Base-by-base conservation (phyloP, 2,329 filamentous ascomycete species). In the Trichothecium sympodiale region DNA sequence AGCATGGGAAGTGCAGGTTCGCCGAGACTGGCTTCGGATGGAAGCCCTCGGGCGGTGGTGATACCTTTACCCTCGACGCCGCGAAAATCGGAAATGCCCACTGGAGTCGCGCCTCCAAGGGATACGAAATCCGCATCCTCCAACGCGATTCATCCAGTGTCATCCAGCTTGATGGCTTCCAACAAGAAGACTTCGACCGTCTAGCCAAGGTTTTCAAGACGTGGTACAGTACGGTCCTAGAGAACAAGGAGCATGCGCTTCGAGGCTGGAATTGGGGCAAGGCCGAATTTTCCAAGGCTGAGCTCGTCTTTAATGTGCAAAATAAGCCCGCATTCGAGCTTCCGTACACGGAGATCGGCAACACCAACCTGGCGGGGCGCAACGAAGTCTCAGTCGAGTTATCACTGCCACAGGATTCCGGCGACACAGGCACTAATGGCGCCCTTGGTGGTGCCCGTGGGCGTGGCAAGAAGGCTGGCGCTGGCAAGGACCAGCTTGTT, bases 241-340 rank as follows among this genome's bases (percentile, higher is more conserved):
- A 96, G 57, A 84, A 77, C 57, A 86, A 85, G 59, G 91, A 98
- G 61, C 91, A 96, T 59, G 87, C 91, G 17, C 67, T 98, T 40
- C 79, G 91, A 48, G 91, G 91, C 38, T 98, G 91, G 91, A 98
- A 98, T 59, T 98, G 91, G 93, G 91, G 91, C 51, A 98, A 96
- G 63, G 85, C 86, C 44, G 91, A 98, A 52, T 94, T 98, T 56
- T 81, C 83, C 42, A 94, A 96, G 62, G 82, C 87, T 37, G 91
- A 98, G 64, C 75, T 98, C 38, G 76, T 84, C 20, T 98, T 98
- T 69, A 96, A 88, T 57, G 91, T 98, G 27, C 87, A 94, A 56
- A 98, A 95, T 60, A 79, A 87, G 49, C 91, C 91, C 3, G 85
- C 89, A 5, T 98, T 98, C 58, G 91, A 96, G 60, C 80, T 98